Conservation (phyloP, 2,329 filamentous ascomycete genomes). For the Phaeosphaeriaceae sp. region DNA sequence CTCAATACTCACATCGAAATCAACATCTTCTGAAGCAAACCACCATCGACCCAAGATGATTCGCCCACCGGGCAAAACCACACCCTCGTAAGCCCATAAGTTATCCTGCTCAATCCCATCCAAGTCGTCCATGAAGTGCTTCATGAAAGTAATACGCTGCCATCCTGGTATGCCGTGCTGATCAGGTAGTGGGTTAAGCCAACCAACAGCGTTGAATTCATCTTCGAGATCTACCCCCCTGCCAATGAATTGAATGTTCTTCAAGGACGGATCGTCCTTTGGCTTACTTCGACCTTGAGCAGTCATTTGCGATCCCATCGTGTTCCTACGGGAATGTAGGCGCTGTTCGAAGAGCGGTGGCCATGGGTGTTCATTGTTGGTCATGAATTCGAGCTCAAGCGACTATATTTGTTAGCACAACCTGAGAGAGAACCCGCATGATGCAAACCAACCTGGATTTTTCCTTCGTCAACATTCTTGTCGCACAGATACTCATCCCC, state of each 20-base stretch:
- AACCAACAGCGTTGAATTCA: slow-evolving; percentile 50
- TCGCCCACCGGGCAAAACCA: slow-evolving; percentile 55
- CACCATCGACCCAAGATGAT: slow-evolving; percentile 58
- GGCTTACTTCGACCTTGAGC: slow-evolving; percentile 13
- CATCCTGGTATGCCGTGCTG: slow-evolving; percentile 59
- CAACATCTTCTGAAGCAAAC: slow-evolving; percentile 39
- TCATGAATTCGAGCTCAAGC: slow-evolving; percentile 41
- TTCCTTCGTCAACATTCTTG: slow-evolving; percentile 39
- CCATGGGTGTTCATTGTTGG: slow-evolving; percentile 40
- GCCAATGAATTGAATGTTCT: slow-evolving; percentile 47
- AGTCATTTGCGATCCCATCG: slow-evolving; percentile 6
- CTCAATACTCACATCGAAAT: slow-evolving; percentile 25
- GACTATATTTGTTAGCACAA: slow-evolving; percentile 34
- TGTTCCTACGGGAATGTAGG: slow-evolving; percentile 44
- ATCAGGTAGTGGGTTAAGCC: slow-evolving; percentile 57
- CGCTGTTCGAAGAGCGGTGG: slow-evolving; percentile 49
- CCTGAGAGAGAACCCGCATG: background rate
- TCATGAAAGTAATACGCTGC: slow-evolving; percentile 62
- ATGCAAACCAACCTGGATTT: slow-evolving; percentile 33
- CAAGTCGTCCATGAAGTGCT: slow-evolving; percentile 51
- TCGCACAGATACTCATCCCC: slow-evolving; percentile 30
- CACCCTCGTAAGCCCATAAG: slow-evolving; percentile 58
- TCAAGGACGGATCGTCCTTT: slow-evolving; percentile 1
- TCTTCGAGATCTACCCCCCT: slow-evolving; percentile 47
- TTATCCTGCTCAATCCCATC: slow-evolving; percentile 39